Base-by-base conservation (phyloP, 1,284 basidiomycete genomes). In the Leccinum holopus region DNA sequence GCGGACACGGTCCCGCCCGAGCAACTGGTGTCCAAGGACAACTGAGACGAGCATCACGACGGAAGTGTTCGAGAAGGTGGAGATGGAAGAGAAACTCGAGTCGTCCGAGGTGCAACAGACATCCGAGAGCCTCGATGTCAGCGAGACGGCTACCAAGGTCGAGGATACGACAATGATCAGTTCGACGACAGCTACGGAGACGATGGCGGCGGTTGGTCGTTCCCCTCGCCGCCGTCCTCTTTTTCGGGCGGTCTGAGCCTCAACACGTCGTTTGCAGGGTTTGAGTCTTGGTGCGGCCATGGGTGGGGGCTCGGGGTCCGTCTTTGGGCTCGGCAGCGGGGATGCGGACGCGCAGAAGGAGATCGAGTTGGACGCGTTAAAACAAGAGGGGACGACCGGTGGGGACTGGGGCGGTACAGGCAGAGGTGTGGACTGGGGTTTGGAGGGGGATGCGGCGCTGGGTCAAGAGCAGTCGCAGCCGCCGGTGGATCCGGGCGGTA, bases 1-100 rank as follows among this genome's bases (percentile, higher is more conserved):
- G 72, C 73, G 21, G 73, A 74, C 52, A 65, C 66, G 12, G 54
- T 65, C 18, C 73, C 72, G 9, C 59, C 61, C 16, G 70, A 75
- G 1, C 61, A 65, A 14, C 57, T 71, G 35, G 12, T 18, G 16
- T 51, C 39, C 14, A 72, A 61, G 44, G 32, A 3, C 32, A 11
- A 25, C 3, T 12, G 51, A 32, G 51, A 30, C 28, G 28, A 53
- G 10, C 25, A 4, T 49, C 18, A 41, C n/a, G 39, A 41, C 9
- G n/a, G 9, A n/a, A 10, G n/a, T 41, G 3, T 7, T 39, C 14
- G 37, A 39, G 37, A 39, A 14, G 37, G 37, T 14, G 12, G 37
- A 3, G 35, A 14, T 16, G 37, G 14, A 39, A n/a, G n/a, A 41
- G 39, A 41, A n/a, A 41, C 8, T 49, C 10, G 47, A 25, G 21